Evolutionary conservation across 1,284 basidiomycete genomes (phyloP).

Genomic region (Puccinia polysora): DNA sequence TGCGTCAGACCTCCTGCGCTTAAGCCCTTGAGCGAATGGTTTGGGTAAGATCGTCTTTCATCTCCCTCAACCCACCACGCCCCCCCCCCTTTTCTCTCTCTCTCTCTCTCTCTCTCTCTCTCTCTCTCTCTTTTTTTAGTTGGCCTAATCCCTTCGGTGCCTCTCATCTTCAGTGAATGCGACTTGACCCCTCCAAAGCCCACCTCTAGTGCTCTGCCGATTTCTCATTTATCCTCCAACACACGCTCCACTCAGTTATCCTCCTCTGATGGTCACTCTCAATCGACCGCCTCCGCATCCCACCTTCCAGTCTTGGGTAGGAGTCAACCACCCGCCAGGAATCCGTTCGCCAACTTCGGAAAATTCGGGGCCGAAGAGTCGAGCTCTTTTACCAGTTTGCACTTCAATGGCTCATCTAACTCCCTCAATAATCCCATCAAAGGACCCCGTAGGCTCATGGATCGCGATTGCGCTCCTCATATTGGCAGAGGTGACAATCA

Average conservation of each 20-base stretch:
- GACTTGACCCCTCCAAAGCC: constrained; percentile 3
- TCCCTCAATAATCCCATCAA: constrained; percentile 21
- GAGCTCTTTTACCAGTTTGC: constrained; percentile 3
- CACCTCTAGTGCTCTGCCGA: not conserved
- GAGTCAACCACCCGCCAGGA: constrained; percentile 40
- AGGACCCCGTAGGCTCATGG: constrained; percentile 16
- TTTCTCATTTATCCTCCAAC: constrained; percentile 6
- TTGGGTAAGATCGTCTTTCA: too few species aligned
- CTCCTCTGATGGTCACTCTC: constrained; percentile 1
- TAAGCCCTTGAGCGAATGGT: constrained; percentile 41
- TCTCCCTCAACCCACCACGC: too few species aligned
- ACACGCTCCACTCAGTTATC: not conserved
- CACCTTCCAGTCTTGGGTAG: constrained; percentile 27
- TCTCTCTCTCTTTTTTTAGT: not conserved
- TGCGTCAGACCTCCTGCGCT: constrained; percentile 34
- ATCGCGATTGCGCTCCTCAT: constrained; percentile 37
- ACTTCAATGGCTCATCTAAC: constrained; percentile 12
- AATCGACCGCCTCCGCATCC: constrained; percentile 21
- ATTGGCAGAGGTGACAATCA: constrained; percentile 26
- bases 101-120: constrained; percentile 1
- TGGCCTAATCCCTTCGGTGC: too few species aligned
- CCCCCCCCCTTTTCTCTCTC: not conserved
- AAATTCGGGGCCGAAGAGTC: constrained; percentile 34
- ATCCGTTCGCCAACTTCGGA: constrained; percentile 43
- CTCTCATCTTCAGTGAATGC: constrained; percentile 33